These are phyloP conservation scores for Patellaria atrata DNA, from an alignment of 495 filamentous ascomycete species.

Conservation along the genomic window DNA sequence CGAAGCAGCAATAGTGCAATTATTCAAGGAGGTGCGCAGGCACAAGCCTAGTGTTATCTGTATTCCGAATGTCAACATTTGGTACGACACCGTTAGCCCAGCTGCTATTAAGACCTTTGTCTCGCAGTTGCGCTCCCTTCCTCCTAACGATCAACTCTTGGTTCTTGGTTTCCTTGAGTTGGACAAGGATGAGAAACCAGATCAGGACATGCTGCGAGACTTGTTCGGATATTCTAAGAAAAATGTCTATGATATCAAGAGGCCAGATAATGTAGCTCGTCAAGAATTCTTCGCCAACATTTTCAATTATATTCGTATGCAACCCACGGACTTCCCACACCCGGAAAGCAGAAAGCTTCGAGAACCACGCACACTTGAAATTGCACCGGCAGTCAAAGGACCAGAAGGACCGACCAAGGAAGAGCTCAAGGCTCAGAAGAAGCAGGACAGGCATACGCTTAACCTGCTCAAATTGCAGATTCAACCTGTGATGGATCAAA, in stretches of 20 bases:
- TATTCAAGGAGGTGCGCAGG: conserved; percentile 81
- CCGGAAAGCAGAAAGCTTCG: conserved; percentile 72
- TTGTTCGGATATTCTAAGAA: conserved; percentile 73
- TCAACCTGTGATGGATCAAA: conserved; percentile 89
- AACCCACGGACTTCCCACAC: conserved; percentile 75
- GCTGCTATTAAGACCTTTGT: conserved; percentile 63
- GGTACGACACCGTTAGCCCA: conserved; percentile 59
- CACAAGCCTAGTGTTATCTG: conserved; percentile 95
- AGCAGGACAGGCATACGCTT: conserved; percentile 61
- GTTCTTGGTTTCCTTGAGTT: conserved; percentile 66
- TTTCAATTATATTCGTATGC: conserved; percentile 55
- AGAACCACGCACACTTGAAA: conserved; percentile 56
- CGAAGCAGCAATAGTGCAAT: conserved; percentile 74
- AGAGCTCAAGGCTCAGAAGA: conserved; percentile 64
- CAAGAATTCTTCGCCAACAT: conserved; percentile 63
- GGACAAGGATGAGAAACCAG: conserved; percentile 36
- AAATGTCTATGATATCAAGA: conserved; percentile 53
- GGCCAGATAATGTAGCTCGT: conserved; percentile 50
- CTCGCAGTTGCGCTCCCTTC: conserved; percentile 59
- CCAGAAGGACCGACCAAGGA: conserved; percentile 45
- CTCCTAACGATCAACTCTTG: conserved; percentile 77
- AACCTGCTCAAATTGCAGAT: conserved; percentile 77
- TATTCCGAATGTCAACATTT: conserved; percentile 75
- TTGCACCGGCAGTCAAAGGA: conserved; percentile 41
- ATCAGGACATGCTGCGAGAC: conserved; percentile 49